Conservation (phyloP, 2,329 filamentous ascomycete genomes). For the Teratosphaeria zuluensis region DNA sequence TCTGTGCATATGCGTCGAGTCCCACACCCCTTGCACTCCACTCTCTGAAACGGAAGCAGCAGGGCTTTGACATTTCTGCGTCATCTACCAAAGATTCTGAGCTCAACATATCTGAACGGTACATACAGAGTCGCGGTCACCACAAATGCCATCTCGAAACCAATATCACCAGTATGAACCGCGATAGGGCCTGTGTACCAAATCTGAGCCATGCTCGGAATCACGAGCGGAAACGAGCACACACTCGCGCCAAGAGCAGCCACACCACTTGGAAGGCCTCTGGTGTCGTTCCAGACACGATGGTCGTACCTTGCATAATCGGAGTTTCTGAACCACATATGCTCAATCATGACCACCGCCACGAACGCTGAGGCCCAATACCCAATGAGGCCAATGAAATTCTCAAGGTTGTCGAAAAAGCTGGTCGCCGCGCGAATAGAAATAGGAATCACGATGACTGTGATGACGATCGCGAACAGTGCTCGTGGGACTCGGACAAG, state of each 20-base stretch:
- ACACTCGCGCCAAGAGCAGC: slow-evolving; percentile 25
- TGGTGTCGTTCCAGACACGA: slow-evolving; percentile 30
- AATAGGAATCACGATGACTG: slow-evolving; percentile 33
- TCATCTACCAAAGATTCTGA: neutral
- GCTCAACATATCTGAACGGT: slow-evolving; percentile 33
- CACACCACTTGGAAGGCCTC: slow-evolving; percentile 31
- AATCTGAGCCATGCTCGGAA: slow-evolving; percentile 19
- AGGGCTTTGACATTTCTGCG: neutral
- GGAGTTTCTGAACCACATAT: slow-evolving; percentile 31
- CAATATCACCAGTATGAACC: slow-evolving; percentile 50
- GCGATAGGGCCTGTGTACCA: slow-evolving; percentile 22
- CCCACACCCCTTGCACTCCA: neutral
- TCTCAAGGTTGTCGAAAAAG: slow-evolving; percentile 35
- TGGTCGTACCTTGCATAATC: slow-evolving; percentile 30
- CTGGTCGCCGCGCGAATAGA: slow-evolving; percentile 34
- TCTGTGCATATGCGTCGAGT: neutral
- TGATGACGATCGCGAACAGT: slow-evolving; percentile 33
- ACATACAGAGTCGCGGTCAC: slow-evolving; percentile 37
- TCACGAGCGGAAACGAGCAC: slow-evolving; percentile 14
- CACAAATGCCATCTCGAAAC: slow-evolving; percentile 54
- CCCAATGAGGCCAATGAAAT: slow-evolving; percentile 39
- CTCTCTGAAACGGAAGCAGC: neutral
- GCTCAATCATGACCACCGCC: slow-evolving; percentile 32
- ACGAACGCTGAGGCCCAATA: slow-evolving; percentile 39
- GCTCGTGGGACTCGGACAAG: slow-evolving; percentile 29